A percentile compares a stretch with the other conserved stretches of the same genome.
phyloP scores from a whole-genome alignment of 441 rosid genomes.

The Eruca vesicaria region DNA sequence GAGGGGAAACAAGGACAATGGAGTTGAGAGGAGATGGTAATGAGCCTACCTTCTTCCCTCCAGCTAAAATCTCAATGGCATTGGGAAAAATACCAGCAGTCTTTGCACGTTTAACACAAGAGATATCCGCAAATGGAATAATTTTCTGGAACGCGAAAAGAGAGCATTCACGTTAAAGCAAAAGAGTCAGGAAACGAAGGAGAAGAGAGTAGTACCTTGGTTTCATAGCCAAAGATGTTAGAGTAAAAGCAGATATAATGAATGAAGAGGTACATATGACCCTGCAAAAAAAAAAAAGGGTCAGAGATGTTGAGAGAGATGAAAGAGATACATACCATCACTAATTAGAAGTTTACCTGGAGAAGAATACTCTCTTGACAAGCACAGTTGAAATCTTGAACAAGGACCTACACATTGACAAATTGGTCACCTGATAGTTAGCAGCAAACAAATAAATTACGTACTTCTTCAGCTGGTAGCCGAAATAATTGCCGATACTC shows the following conservation, averaged over 20 bases:
- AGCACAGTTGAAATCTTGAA: conserved; percentile 97
- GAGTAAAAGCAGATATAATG: conserved; percentile 89
- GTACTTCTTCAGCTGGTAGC: conserved; percentile 87
- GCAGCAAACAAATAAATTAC: conserved; percentile 16
- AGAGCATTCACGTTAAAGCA: conserved; percentile 2
- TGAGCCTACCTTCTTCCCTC: conserved; percentile 93
- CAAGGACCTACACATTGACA: conserved; percentile 50
- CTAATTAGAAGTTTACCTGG: no score
- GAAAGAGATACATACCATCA: background rate
- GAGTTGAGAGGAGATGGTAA: conserved; percentile 1
- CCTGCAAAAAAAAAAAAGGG: conserved; percentile 49
- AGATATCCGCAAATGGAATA: conserved; percentile 65
- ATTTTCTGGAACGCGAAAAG: conserved; percentile 57
- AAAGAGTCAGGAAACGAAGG: background rate
- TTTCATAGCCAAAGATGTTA: conserved; percentile 97
- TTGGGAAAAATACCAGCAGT: conserved; percentile 96
- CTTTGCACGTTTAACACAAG: conserved; percentile 86
- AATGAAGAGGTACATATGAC: conserved; percentile 91
- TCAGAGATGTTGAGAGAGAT: background rate
- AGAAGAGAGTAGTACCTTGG: conserved; percentile 58
- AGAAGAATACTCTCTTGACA: conserved; percentile 90
- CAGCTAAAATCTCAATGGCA: conserved; percentile 89
- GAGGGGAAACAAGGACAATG: background rate
- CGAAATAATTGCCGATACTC: conserved; percentile 92
- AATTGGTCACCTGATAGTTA: background rate